These are phyloP conservation scores for Rhinocladiella mackenziei DNA, from an alignment of 2,329 filamentous ascomycete genomes.

Conservation along the genomic window DNA sequence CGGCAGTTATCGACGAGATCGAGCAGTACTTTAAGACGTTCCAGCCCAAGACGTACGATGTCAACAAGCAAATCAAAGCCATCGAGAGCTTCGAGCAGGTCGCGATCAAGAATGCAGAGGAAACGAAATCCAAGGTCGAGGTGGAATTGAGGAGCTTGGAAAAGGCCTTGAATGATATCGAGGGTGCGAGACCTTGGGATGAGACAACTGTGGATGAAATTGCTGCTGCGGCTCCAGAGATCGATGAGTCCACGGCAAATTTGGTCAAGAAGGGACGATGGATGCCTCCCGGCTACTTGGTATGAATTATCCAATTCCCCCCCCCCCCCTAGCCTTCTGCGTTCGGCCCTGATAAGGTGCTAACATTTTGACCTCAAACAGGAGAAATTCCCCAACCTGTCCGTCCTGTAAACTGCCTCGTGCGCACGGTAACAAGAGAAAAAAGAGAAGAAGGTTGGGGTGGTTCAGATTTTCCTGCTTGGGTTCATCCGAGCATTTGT, in stretches of 20 bases:
- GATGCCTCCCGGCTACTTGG: conserved; percentile 98
- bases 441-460: conserved; percentile 4
- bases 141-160: conserved; percentile 88
- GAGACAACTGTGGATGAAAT: conserved; percentile 98
- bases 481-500: conserved; percentile 14
- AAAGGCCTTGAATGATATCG: conserved; percentile 95
- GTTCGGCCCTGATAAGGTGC: background rate
- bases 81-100: conserved; percentile 97
- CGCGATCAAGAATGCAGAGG: conserved; percentile 93
- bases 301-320: conserved; percentile 46
- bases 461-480: conserved; percentile 4
- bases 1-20: conserved; percentile 90
- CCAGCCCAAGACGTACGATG: conserved; percentile 91
- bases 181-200: conserved; percentile 91
- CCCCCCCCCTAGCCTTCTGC: background rate
- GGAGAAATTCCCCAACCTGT: conserved; percentile 99
- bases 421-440: background rate
- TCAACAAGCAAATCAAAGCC: conserved; percentile 89
- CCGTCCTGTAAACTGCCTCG: conserved; percentile 69
- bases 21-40: conserved; percentile 91
- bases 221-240: conserved; percentile 86
- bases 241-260: conserved; percentile 92
- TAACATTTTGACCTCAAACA: conserved; percentile 38
- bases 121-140: conserved; percentile 94
- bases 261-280: conserved; percentile 97